Evolutionary conservation across 495 filamentous ascomycete species (phyloP).

Genomic region (Penicillium chermesinum): DNA sequence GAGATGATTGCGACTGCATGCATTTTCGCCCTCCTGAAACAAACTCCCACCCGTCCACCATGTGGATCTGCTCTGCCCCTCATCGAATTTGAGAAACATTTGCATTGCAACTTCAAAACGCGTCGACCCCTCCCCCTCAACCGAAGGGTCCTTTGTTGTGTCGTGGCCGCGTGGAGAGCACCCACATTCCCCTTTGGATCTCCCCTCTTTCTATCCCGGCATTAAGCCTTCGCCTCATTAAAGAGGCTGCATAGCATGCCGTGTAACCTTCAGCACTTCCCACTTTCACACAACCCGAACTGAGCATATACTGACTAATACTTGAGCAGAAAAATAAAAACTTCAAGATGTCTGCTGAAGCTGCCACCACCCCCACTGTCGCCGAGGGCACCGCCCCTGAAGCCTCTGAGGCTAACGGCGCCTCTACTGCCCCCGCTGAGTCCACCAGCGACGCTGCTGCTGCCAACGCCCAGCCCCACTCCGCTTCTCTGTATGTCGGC

Average conservation of each 20-base stretch:
- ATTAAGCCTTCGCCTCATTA: neutral
- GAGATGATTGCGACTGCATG: too few species aligned
- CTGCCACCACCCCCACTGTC: constrained; percentile 38
- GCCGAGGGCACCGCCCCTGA: constrained; percentile 38
- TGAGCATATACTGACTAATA: constrained; percentile 14
- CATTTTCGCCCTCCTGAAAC: too few species aligned
- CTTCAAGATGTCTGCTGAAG: constrained; percentile 46
- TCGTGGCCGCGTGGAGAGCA: constrained; percentile 10
- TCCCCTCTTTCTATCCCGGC: constrained; percentile 3
- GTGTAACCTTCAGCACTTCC: constrained; percentile 11
- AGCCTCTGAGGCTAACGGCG: constrained; percentile 34
- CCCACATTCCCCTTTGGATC: constrained; percentile 6
- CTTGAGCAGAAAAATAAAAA: constrained; percentile 13
- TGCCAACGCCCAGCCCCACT: constrained; percentile 77
- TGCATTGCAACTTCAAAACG: neutral
- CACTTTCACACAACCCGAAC: neutral
- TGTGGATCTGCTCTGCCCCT: neutral
- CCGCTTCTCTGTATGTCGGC: constrained; percentile 97
- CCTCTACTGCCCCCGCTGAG: constrained; percentile 29
- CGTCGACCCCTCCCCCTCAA: constrained; percentile 1
- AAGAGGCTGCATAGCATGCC: constrained; percentile 13
- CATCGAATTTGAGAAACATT: neutral
- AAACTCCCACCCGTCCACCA: neutral
- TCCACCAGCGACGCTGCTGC: constrained; percentile 43
- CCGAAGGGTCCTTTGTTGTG: constrained; percentile 14